Evolutionary conservation across 192 early-diverging fungal species (phyloP), one percentile per base, ranked within the genome.

Genomic region (Coemansia sp.): DNA sequence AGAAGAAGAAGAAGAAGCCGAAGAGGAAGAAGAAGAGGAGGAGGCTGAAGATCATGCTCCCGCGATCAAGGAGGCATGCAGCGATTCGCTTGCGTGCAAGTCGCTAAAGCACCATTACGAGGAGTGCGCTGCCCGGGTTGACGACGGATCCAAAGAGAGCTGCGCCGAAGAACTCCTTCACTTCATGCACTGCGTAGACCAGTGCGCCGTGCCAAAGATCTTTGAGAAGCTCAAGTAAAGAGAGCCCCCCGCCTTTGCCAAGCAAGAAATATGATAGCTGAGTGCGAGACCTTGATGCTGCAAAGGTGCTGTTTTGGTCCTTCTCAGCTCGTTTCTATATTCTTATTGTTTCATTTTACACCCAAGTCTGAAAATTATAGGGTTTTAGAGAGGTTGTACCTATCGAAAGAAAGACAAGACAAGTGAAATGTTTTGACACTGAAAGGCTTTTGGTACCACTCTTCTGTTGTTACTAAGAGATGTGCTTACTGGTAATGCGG

Each of bases 131-230:
- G 80, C 80, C 50, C 88, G 90, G 68, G 90, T 92, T 30, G 87
- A 89, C 55, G 78, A 87, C 6, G 89, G 86, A 52, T 84, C 89
- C 19, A 72, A 82, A 25, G 90, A 92, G 81, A 85, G 79, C 82
- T 92, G 90, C 60, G 82, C 82, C 58, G 90, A 92, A 65, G 90
- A 92, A 79, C 69, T 92, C 58, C 86, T 89, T 65, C 90, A 90
- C 83, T 87, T 92, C 65, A 74, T 90, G 82, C 88, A 92, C 82
- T 89, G 88, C 69, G 89, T 87, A 47, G 87, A 89, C 73, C 64
- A 85, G 52, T 92, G 90, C 74, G 85, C 83, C 62, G 85, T 79
- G 19, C 83, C 84, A 69, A 80, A 84, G 83, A 71, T 88, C 72
- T 85, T 88, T 67, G 75, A 75, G 36, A 71, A 72, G 53, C 74